Conservation (phyloP, 163 green algal genomes). For the Volvox carteri region DNA sequence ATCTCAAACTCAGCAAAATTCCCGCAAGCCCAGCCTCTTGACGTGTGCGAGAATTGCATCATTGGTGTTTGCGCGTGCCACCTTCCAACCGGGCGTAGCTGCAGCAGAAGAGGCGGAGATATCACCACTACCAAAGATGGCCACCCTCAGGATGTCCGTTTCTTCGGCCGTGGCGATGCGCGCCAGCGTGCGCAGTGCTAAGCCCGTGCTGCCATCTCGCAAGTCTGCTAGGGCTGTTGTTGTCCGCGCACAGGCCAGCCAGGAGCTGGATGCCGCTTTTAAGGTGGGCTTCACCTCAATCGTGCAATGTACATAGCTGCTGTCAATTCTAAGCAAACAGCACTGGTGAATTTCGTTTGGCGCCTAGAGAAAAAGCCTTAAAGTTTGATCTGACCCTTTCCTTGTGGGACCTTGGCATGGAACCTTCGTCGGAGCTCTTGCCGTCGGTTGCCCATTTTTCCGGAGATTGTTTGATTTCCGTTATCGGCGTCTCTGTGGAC, state of each 20-base stretch:
- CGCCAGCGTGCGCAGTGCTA: conserved; percentile 12
- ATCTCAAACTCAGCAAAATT: background rate
- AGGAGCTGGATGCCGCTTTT: conserved; percentile 39
- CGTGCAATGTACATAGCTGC: too few relatives aligned
- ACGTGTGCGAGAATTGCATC: background rate
- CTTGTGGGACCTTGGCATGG: conserved; percentile 26
- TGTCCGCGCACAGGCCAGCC: conserved; percentile 37
- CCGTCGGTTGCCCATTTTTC: too few relatives aligned
- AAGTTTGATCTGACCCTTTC: background rate
- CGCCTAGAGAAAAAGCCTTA: too few relatives aligned
- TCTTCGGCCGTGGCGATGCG: conserved; percentile 15
- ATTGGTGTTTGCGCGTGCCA: background rate
- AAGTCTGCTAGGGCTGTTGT: background rate
- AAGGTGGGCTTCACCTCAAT: conserved; percentile 43
- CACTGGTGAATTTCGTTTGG: too few relatives aligned
- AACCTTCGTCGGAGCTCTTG: conserved; percentile 37
- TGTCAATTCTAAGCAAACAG: too few relatives aligned
- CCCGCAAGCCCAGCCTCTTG: background rate
- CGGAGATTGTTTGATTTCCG: background rate
- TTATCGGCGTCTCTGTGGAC: too few relatives aligned
- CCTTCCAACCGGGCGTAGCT: background rate
- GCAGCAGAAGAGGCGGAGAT: background rate
- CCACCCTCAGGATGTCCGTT: conserved; percentile 32
- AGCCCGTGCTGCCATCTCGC: conserved; percentile 38
- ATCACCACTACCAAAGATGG: conserved; percentile 9